phyloP scores from a whole-genome alignment of 768 basidiomycete genomes.

The Lactarius akahatsu region DNA sequence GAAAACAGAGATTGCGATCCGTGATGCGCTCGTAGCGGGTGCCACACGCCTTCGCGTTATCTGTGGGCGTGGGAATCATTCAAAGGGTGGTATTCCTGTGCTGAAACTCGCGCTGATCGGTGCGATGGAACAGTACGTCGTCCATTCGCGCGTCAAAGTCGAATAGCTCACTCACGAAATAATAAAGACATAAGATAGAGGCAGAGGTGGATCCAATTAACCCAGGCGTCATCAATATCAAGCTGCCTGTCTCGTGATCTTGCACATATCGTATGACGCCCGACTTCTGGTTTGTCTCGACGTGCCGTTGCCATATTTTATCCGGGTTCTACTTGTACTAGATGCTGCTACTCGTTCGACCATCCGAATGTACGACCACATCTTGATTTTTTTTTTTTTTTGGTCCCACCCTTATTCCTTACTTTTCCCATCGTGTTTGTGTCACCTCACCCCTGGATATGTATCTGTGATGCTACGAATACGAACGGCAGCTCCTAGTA shows the following conservation, averaged over 20 bases:
- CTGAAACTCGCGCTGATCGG: constrained; percentile 37
- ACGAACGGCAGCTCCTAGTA: not conserved
- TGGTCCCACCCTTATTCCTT: not conserved
- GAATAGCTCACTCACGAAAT: not conserved
- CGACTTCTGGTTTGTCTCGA: not conserved
- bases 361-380: constrained; percentile 9
- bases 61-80: constrained; percentile 38
- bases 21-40: constrained; percentile 34
- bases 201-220: constrained; percentile 33
- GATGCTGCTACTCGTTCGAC: constrained; percentile 1
- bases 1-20: constrained; percentile 36
- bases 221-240: constrained; percentile 35
- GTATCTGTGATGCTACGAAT: not conserved
- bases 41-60: constrained; percentile 38
- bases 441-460: too few relatives aligned
- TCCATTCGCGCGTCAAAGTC: too few relatives aligned
- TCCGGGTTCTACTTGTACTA: constrained; percentile 1
- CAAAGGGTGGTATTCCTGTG: constrained; percentile 34
- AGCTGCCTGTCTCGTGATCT: constrained; percentile 29
- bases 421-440: not conserved
- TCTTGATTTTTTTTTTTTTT: not conserved
- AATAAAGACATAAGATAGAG: constrained; percentile 34
- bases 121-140: constrained; percentile 35
- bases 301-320: not conserved
- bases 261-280: not conserved